Base-by-base conservation (phyloP, 2,329 filamentous ascomycete genomes). In the Bipolaris bicolor region DNA sequence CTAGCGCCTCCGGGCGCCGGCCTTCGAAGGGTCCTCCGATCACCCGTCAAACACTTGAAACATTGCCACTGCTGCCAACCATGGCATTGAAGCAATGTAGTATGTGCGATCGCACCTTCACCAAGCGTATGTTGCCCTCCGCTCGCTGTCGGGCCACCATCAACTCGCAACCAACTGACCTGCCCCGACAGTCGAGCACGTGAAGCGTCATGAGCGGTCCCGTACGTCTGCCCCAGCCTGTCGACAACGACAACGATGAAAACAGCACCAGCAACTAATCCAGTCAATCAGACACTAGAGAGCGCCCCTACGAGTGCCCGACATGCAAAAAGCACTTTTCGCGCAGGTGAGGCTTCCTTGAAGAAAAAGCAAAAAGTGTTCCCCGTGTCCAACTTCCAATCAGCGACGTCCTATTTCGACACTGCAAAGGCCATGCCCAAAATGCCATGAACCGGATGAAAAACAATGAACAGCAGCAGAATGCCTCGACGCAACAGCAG, bases 301-400 rank as follows among this genome's bases (percentile, higher is more conserved):
- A 84, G 71, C 80, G 81, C 49, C 82, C 82, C 1, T 84, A 83
- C 62, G 79, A 82, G 65, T 84, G 82, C 64, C 78, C 75, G 57
- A 78, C 81, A 49, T 84, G 82, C 66, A 80, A 82, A 59, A 84
- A 84, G 64, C 78, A 81, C 55, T 84, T 84, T 65, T 83, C 82
- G 18, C 75, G 82, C 72, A 84, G 82, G 82, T 83, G 66, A 64
- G 63, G 50, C 49, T 34, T 36, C 45, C 34, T 57, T 54, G 9
- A 22, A 22, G 34, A 52, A 50, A 47, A 47, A 49, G 51, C 44
- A 56, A 43, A 43, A 61, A 31, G 29, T 11, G 10, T 11, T 62
- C 64, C 53, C 47, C 44, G 29, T 36, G 47, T 54, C 70, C 66
- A 64, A 73, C 68, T 54, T 53, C 49, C 41, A 16, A 48, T 51